A percentile compares a stretch with the other conserved stretches of the same genome.
phyloP scores from a whole-genome alignment of 495 filamentous ascomycete species.

The Cudoniella acicularis region DNA sequence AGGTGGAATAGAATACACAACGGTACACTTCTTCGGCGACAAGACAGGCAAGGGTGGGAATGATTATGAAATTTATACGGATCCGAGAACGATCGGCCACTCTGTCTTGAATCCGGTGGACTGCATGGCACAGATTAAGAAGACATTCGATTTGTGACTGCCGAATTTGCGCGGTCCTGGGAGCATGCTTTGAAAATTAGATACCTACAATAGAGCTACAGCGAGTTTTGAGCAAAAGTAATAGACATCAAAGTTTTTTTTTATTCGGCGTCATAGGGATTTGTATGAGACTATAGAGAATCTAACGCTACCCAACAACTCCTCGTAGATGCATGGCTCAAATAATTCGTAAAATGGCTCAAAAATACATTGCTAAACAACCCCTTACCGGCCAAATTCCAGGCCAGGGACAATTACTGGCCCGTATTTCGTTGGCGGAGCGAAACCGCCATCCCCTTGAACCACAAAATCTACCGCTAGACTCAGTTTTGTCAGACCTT shows the following conservation, averaged over 20 bases:
- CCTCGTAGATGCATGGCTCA: constrained; percentile 17
- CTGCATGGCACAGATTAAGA: constrained; percentile 69
- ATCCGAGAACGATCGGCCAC: constrained; percentile 79
- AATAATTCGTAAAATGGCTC: constrained; percentile 2
- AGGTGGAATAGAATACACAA: constrained; percentile 71
- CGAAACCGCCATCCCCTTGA: constrained; percentile 79
- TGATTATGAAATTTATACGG: constrained; percentile 88
- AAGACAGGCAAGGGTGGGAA: constrained; percentile 88
- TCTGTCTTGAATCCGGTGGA: constrained; percentile 76
- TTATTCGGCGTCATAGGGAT: background rate
- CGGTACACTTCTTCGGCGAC: constrained; percentile 97
- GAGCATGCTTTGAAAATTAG: constrained; percentile 7
- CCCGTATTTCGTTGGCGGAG: constrained; percentile 86
- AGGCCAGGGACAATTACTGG: constrained; percentile 92
- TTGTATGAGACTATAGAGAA: background rate
- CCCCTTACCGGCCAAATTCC: constrained; percentile 65
- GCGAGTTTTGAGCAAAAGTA: background rate
- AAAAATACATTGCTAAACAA: background rate
- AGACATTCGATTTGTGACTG: constrained; percentile 67
- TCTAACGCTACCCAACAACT: constrained; percentile 21
- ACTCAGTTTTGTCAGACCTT: constrained; percentile 66
- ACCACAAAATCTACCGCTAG: constrained; percentile 96
- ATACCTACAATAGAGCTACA: background rate
- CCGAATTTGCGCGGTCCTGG: background rate
- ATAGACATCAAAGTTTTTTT: background rate